phyloP scores from a whole-genome alignment of 1,284 basidiomycete genomes.

The Tilletia setariae region DNA sequence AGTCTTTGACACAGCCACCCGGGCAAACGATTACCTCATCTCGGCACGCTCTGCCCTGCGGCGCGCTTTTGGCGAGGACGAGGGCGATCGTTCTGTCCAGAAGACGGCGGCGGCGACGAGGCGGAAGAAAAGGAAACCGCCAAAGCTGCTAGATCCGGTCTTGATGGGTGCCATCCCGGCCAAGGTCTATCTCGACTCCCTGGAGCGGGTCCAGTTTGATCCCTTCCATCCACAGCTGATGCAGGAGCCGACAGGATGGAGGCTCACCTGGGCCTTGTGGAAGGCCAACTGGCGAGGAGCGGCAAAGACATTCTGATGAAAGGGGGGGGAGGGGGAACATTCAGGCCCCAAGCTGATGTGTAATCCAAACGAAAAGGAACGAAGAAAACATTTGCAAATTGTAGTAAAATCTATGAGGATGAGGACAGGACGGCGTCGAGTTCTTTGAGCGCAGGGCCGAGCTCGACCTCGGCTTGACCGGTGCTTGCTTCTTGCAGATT shows the following conservation, averaged over 20 bases:
- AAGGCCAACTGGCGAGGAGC: conserved; percentile 60
- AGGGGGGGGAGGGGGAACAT: neutral
- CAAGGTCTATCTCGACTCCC: conserved; percentile 67
- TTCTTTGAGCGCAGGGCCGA: conserved; percentile 6
- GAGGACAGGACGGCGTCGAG: neutral
- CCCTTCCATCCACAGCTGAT: conserved; percentile 68
- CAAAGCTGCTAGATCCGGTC: conserved; percentile 67
- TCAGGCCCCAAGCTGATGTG: neutral
- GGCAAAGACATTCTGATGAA: conserved; percentile 42
- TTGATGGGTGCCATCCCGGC: conserved; percentile 78
- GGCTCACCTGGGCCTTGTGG: conserved; percentile 81
- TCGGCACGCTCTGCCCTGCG: conserved; percentile 75
- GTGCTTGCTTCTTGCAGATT: neutral
- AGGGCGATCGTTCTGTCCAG: neutral
- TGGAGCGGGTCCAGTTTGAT: conserved; percentile 78
- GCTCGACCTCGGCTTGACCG: neutral
- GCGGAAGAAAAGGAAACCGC: conserved; percentile 63
- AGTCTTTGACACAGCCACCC: conserved; percentile 80
- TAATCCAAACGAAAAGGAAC: too few species aligned
- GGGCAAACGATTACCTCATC: conserved; percentile 84
- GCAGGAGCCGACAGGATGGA: conserved; percentile 71
- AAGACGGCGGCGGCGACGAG: conserved; percentile 52
- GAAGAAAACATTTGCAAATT: too few species aligned
- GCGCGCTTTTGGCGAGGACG: neutral
- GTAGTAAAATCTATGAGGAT: too few species aligned